Evolutionary conservation across 306 rosid genomes (phyloP), one percentile per base, ranked within the genome.

Genomic region (Quillaja saponaria): DNA sequence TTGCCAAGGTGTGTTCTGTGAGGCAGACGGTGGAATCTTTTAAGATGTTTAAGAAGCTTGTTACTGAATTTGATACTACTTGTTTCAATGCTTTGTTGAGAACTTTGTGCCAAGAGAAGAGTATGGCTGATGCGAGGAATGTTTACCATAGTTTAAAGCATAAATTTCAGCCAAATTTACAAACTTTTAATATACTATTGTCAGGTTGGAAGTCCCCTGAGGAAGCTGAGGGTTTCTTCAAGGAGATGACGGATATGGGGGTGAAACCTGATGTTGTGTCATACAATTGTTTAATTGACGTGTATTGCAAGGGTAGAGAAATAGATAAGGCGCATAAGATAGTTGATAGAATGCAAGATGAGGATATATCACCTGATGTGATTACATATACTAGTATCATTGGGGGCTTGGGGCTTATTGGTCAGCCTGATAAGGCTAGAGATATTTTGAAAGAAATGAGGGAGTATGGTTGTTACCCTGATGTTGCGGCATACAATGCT

Each of bases 31-130:
- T 92, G 17, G 98, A 92, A 41, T 84, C 78, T 17, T 91, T 91
- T 63, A 73, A 72, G 34, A 82, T 55, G 84, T 88, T 91, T 56
- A 86, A 81, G 80, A 88, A 79, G 71, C 57, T 88, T 8, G 90
- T 82, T 9, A 80, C 90, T 0, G 90, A 79, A 3, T 82, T 77
- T 3, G 90, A 84, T 63, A 74, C 73, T 0, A 31, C 49, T 14
- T 86, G 96, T 51, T 91, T 86, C 59, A 88, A 92, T 64, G 90
- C 90, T 0, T 42, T 92, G 85, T 72, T 92, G 74, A 88, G 95
- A 66, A 84, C 96, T 2, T 40, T 92, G 47, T 88, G 98, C 66
- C 95, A 88, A 58, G 98, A 86, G 83, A 92, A 88, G 85, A 92
- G 95, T 47, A 92, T 92, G 96, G 44, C 56, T 3, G 98, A 88